Evolutionary conservation across 352 stramenopile genomes (phyloP).

Genomic region (Globisporangium abappressorium): DNA sequence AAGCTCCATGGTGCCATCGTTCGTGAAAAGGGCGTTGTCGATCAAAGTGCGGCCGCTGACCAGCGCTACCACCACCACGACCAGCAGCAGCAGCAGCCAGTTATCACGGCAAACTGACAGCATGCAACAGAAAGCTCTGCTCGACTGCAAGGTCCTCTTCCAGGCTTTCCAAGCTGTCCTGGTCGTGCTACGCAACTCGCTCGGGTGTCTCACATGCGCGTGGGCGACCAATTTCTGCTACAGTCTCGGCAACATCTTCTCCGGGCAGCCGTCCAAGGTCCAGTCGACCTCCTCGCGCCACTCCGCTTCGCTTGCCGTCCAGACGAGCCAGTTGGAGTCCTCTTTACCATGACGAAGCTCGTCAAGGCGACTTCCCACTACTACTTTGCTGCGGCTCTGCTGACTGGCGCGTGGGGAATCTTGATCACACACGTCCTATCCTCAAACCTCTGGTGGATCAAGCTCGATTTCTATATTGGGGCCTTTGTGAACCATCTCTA

Average conservation of each 20-base stretch:
- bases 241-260: constrained; percentile 28
- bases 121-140: not conserved
- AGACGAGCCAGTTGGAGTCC: not conserved
- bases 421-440: not conserved
- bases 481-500: not conserved
- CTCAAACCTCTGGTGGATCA: not conserved
- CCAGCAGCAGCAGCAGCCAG: not conserved
- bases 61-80: not conserved
- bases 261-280: constrained; percentile 19
- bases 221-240: constrained; percentile 26
- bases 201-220: constrained; percentile 22
- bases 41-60: not conserved
- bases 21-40: not conserved
- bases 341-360: constrained; percentile 8
- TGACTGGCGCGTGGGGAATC: not conserved
- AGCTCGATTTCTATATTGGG: constrained; percentile 6
- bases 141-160: not conserved
- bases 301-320: constrained; percentile 17
- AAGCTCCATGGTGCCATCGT: not conserved
- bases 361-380: not conserved
- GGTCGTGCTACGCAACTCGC: constrained; percentile 20
- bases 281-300: constrained; percentile 19
- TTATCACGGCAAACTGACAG: not conserved
- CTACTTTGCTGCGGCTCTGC: constrained; percentile 7
- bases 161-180: not conserved